These are phyloP conservation scores for Puccinellia tenuiflora DNA, from an alignment of 176 grass and related monocot genomes.

Conservation along the genomic window DNA sequence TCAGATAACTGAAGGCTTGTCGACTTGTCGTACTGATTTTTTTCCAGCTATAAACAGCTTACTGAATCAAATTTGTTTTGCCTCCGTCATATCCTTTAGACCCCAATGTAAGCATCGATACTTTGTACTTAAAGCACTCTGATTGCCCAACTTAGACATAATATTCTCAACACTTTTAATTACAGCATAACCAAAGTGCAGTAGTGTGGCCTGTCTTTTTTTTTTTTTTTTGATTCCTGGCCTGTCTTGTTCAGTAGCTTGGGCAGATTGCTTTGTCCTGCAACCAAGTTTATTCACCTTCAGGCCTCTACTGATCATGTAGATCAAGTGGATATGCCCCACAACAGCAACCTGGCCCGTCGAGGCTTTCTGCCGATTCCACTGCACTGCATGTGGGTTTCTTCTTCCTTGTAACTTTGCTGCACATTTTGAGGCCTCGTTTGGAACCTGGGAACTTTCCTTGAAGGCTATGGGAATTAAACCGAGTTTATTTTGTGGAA, in stretches of 20 bases:
- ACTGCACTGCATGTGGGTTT: conserved; percentile 84
- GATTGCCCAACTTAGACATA: conserved; percentile 16
- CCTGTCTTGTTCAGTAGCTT: neutral
- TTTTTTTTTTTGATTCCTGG: too few relatives aligned
- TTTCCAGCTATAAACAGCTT: too few relatives aligned
- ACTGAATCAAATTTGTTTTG: too few relatives aligned
- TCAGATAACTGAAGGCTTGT: too few relatives aligned
- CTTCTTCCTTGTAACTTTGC: neutral
- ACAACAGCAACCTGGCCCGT: conserved; percentile 73
- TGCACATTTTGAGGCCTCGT: neutral
- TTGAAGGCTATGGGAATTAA: neutral
- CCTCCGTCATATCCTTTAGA: too few relatives aligned
- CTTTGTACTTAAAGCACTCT: conserved; percentile 32
- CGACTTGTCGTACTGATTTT: too few relatives aligned
- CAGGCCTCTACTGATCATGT: conserved; percentile 21
- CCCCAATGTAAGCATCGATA: conserved; percentile 72
- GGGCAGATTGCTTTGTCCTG: neutral
- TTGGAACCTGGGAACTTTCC: neutral
- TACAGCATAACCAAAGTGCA: neutral
- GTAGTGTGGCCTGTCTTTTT: conserved; percentile 12
- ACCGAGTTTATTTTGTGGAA: neutral
- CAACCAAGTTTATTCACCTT: conserved; percentile 22
- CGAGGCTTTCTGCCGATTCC: conserved; percentile 77
- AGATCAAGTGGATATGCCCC: conserved; percentile 98
- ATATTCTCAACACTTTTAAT: conserved; percentile 16